These are phyloP conservation scores for Pyrenophora teres DNA, from an alignment of 2,329 filamentous ascomycete species.

Conservation along the genomic window DNA sequence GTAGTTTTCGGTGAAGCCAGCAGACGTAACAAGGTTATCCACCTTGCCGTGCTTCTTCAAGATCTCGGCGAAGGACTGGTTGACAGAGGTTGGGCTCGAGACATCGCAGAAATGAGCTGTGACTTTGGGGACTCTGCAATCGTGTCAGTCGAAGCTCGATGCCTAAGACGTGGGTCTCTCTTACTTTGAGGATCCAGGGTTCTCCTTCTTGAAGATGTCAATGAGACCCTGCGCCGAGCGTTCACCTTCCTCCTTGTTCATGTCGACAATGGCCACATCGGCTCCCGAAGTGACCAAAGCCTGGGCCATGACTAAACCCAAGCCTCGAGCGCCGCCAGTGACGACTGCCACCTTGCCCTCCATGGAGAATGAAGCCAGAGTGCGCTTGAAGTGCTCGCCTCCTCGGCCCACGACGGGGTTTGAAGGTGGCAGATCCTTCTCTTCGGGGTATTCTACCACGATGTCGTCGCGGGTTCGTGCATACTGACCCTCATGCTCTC, in stretches of 20 bases:
- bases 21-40: conserved; percentile 92
- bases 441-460: conserved; percentile 76
- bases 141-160: conserved; percentile 2
- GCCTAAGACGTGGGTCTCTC: background rate
- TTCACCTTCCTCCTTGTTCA: conserved; percentile 88
- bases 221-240: conserved; percentile 75
- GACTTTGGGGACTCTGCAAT: conserved; percentile 71
- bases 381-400: conserved; percentile 82
- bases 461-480: conserved; percentile 81
- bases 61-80: conserved; percentile 71
- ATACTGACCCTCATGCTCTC: conserved; percentile 66
- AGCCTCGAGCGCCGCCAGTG: conserved; percentile 85
- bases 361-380: conserved; percentile 82
- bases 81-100: conserved; percentile 77
- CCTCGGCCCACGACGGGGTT: conserved; percentile 74
- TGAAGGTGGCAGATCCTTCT: conserved; percentile 72
- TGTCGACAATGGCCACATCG: conserved; percentile 87
- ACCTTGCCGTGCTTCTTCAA: conserved; percentile 76
- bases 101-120: conserved; percentile 92
- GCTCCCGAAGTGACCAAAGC: conserved; percentile 86
- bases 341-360: conserved; percentile 83
- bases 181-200: conserved; percentile 73
- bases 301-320: conserved; percentile 92
- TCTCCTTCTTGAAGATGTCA: conserved; percentile 76
- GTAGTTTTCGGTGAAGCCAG: conserved; percentile 95